Evolutionary conservation across 176 grass and related monocot genomes (phyloP).

Genomic region (Poa pratensis): DNA sequence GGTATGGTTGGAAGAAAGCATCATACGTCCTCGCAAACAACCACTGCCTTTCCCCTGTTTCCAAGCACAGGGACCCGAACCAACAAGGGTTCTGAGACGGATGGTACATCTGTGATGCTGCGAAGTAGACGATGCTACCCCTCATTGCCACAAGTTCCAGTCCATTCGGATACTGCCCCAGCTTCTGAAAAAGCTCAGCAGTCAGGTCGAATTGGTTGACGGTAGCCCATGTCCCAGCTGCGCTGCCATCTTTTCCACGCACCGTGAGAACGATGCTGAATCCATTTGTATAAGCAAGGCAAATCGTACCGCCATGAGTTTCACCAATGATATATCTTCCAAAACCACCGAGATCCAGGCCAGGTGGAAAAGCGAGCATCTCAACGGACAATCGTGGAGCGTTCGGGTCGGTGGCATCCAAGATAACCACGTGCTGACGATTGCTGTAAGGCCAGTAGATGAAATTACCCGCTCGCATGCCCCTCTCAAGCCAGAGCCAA

Average conservation of each 20-base stretch:
- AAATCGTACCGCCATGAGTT: background rate
- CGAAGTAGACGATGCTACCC: background rate
- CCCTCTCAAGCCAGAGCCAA: background rate
- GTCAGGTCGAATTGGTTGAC: background rate
- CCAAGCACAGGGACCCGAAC: slow-evolving; percentile 1
- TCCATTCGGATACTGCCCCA: too few relatives aligned
- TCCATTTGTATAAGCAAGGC: slow-evolving; percentile 1
- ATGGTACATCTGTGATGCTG: slow-evolving; percentile 5
- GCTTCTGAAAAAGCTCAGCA: background rate
- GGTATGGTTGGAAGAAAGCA: slow-evolving; percentile 21
- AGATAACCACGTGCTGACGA: background rate
- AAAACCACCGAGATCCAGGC: background rate
- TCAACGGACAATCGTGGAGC: slow-evolving; percentile 1
- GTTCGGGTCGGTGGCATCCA: background rate
- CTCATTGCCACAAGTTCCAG: slow-evolving; percentile 4
- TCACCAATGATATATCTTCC: background rate
- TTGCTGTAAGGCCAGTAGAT: slow-evolving; percentile 10
- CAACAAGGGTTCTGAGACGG: background rate
- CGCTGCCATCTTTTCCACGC: background rate
- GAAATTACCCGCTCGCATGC: slow-evolving; percentile 22
- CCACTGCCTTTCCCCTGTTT: background rate
- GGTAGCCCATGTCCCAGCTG: slow-evolving; percentile 11
- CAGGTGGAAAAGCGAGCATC: background rate
- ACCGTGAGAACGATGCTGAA: background rate
- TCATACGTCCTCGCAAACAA: slow-evolving; percentile 10